Evolutionary conservation across 768 basidiomycete species (phyloP), one percentile per base, ranked within the genome.

Genomic region (Tricholoma hemisulphureum): DNA sequence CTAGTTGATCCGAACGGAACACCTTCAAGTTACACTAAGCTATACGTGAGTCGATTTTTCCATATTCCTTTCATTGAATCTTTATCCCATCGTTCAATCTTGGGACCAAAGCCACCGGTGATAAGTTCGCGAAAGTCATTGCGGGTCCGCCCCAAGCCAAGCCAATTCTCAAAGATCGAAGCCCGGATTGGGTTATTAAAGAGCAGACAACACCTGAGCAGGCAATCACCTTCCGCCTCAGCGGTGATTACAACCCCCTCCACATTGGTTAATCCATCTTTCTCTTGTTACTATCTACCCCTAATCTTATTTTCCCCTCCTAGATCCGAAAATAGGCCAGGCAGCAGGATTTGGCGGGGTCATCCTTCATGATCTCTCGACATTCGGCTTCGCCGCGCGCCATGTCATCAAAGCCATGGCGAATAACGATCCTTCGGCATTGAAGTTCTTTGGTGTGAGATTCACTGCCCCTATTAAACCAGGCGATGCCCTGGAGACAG

Each of bases 401-500:
- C 89, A 84, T 1, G 72, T 95, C 54, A 77, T 95, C 59, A 79
- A 80, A 57, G 77, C 79, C 2, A 78, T 87, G 11, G 90, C 84
- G 0, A 80, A 77, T 0, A 80, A 81, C 43, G 83, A 89, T 61
- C 80, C 87, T 2, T 75, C 75, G 3, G 77, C 87, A 2, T 74
- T 95, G 59, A 84, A 79, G 59, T 77, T 84, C 63, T 88, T 89
- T 65, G 86, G 87, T 13, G 86, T 80, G 28, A 79, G 89, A 24
- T 95, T 95, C 76, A 91, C 91, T 0, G 79, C 88, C 1, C 93
- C 92, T 28, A 91, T 94, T 10, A 86, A 82, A 70, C 92, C 91
- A 8, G 92, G 92, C 0, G 90, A 93, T 68, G 82, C 79, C 41
- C 78, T 93, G 28, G 87, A 93, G 80, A 92, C 89, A 8, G 76